These are phyloP conservation scores for Amoeboaphelidium protococcarum DNA, from an alignment of 371 early-diverging fungal species.

Conservation along the genomic window DNA sequence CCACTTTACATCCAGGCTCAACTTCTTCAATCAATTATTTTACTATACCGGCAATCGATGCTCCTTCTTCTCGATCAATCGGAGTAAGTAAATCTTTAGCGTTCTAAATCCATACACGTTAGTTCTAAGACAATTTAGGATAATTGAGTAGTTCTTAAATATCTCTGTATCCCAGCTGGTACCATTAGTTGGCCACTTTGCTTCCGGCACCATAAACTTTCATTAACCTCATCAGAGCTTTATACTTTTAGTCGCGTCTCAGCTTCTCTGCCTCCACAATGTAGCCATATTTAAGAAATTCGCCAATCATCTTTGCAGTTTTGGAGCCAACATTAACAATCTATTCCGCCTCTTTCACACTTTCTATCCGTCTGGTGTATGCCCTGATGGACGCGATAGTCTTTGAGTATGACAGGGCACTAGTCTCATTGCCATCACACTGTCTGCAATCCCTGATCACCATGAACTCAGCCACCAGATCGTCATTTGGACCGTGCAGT, in stretches of 20 bases:
- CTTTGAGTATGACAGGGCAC: slow-evolving; percentile 1
- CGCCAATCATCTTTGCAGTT: too few species aligned
- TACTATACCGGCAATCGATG: slow-evolving; percentile 17
- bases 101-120: slow-evolving; percentile 13
- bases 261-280: too few species aligned
- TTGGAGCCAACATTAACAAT: background rate
- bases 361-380: background rate
- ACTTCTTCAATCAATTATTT: slow-evolving; percentile 8
- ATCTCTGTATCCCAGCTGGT: slow-evolving; percentile 17
- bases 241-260: too few species aligned
- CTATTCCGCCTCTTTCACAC: background rate
- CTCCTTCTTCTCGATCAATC: slow-evolving; percentile 17
- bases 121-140: slow-evolving; percentile 6
- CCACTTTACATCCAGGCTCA: slow-evolving; percentile 7
- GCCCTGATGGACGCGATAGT: background rate
- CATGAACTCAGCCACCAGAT: background rate
- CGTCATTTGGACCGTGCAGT: slow-evolving; percentile 3
- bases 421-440: background rate
- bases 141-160: slow-evolving; percentile 13
- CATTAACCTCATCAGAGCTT: too few species aligned
- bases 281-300: too few species aligned
- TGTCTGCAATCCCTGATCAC: background rate
- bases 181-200: slow-evolving; percentile 19
- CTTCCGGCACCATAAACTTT: slow-evolving; percentile 22
- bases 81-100: slow-evolving; percentile 6